Evolutionary conservation across 1,139 yeast species (phyloP).

Genomic region (Hansenula sp.): DNA sequence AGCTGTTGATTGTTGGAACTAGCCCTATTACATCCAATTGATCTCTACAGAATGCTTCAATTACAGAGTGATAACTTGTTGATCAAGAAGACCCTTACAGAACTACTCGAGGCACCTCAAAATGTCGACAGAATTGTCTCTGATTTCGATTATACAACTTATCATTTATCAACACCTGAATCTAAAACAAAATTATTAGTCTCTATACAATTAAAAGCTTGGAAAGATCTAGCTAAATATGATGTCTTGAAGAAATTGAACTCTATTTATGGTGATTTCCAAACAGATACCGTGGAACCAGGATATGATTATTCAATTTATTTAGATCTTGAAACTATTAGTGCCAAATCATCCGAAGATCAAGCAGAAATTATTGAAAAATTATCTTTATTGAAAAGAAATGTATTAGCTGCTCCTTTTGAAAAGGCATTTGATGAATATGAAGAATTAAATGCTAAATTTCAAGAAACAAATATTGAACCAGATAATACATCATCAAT

Average conservation of each 20-base stretch:
- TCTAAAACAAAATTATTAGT: constrained; percentile 59
- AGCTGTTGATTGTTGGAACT: too few relatives aligned
- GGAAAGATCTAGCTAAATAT: constrained; percentile 64
- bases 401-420: constrained; percentile 90
- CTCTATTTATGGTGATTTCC: constrained; percentile 37
- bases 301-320: constrained; percentile 82
- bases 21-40: neutral
- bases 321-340: constrained; percentile 47
- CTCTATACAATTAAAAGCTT: constrained; percentile 73
- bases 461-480: constrained; percentile 40
- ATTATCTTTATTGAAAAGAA: constrained; percentile 74
- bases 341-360: constrained; percentile 40
- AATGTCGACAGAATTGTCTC: constrained; percentile 87
- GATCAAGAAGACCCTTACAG: constrained; percentile 39
- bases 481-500: constrained; percentile 54
- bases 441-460: constrained; percentile 57
- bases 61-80: constrained; percentile 42
- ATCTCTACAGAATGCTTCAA: constrained; percentile 33
- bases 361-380: constrained; percentile 51
- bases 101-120: constrained; percentile 36
- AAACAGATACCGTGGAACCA: constrained; percentile 47
- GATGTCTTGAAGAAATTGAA: constrained; percentile 48
- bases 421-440: constrained; percentile 79
- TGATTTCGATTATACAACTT: constrained; percentile 94
- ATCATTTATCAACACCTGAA: constrained; percentile 83